Base-by-base conservation (phyloP, 2,329 filamentous ascomycete genomes). In the Fusarium circinatum region DNA sequence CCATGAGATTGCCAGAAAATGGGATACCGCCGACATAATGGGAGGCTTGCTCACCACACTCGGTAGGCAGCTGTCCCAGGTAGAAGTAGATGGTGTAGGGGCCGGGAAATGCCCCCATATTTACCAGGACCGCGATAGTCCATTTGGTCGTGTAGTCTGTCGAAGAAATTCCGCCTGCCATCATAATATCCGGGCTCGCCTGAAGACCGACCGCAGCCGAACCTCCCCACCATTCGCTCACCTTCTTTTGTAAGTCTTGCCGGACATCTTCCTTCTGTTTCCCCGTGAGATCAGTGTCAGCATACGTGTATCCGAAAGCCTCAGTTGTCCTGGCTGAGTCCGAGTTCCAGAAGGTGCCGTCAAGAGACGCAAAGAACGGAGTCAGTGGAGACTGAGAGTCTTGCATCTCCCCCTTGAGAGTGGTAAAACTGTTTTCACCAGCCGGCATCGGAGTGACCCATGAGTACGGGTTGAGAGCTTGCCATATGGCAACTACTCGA, bases 401-500 rank as follows among this genome's bases (percentile, higher is more conserved):
- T 74, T 90, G 86, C 1, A 88, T 81, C 3, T 88, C 84, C 2
- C 90, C 90, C 15, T 84, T 82, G 3, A 85, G 78, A 12, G 87
- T 89, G 0, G 89, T 92, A 76, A 89, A 95, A 4, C 91, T 93
- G 18, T 86, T 86, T 42, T 86, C 87, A n/a, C 81, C 83, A 58
- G 86, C 88, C 12, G 83, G 75, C 69, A 89, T 86, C 2, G 91
- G 87, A 28, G 86, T 83, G 10, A 94, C 88, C 83, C 91, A 96
- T 34, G 88, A 88, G 26, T 89, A 84, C 1, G 92, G 92, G 72
- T 96, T 88, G 20, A 96, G 81, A 2, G 87, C 85, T 83, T 96
- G 93, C 93, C 93, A 96, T 69, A 97, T 88, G 38, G 93, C 89
- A 71, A 94, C 89, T 34, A 93, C 82, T 6, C 94, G 89, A 78